phyloP scores from a whole-genome alignment of 257 asterid genomes.

The Mentha longifolia region DNA sequence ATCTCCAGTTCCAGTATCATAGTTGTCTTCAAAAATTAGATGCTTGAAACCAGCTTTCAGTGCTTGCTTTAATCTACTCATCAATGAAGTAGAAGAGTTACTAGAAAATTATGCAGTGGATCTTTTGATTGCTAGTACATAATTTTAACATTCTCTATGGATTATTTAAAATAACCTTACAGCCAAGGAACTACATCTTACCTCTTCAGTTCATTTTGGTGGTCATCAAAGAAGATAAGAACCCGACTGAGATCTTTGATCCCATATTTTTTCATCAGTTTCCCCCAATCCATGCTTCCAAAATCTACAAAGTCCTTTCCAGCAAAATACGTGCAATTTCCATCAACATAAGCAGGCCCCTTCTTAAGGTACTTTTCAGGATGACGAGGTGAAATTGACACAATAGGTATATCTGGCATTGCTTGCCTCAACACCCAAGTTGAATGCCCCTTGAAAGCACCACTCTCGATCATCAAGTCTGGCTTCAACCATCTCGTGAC shows the following conservation, averaged over 20 bases:
- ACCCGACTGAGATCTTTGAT: conserved; percentile 71
- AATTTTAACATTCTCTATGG: background rate
- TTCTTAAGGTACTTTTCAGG: conserved; percentile 93
- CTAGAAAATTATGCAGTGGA: conserved; percentile 7
- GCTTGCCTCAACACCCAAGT: conserved; percentile 99
- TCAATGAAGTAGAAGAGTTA: conserved; percentile 25
- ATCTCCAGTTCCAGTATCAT: conserved; percentile 98
- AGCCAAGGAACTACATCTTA: conserved; percentile 30
- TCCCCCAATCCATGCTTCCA: conserved; percentile 93
- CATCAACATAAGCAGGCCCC: conserved; percentile 98
- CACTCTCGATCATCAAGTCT: conserved; percentile 92
- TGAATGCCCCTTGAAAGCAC: conserved; percentile 98
- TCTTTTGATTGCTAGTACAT: conserved; percentile 1
- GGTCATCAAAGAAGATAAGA: conserved; percentile 96
- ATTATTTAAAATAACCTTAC: background rate
- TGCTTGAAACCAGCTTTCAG: conserved; percentile 97
- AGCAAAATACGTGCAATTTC: conserved; percentile 91
- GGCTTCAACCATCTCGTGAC: conserved; percentile 85
- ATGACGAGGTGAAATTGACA: conserved; percentile 94
- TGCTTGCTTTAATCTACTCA: conserved; percentile 88
- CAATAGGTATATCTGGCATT: conserved; percentile 80
- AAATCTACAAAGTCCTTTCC: conserved; percentile 96
- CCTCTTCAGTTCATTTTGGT: conserved; percentile 97
- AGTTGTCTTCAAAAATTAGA: conserved; percentile 95
- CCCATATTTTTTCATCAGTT: conserved; percentile 71